Base-by-base conservation (phyloP, 1,284 basidiomycete species). In the Ustilago nuda region DNA sequence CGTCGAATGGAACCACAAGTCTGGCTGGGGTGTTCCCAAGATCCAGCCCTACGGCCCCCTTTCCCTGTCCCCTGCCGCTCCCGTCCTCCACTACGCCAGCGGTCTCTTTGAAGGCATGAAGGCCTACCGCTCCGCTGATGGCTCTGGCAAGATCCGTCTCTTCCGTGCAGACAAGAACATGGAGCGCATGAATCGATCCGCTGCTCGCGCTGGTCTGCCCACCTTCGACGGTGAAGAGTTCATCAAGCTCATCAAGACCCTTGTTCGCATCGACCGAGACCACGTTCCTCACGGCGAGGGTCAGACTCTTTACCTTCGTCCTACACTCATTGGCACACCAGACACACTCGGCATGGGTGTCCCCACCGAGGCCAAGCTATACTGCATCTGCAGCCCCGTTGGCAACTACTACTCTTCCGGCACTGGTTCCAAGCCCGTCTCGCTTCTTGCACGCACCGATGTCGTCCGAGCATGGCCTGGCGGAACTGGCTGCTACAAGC, bases 401-500 rank as follows among this genome's bases (percentile, higher is more conserved):
- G 80, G 80, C 39, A 70, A 69, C 67, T 79, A 79, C 64, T 77
- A 74, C 56, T 71, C 72, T n/a, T 65, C 75, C n/a, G 74, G 74
- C n/a, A 66, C 67, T 32, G 74, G 66, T 4, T 59, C 60, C 58
- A 77, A 79, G 62, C 78, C 78, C 12, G 75, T 79, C 52, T 63
- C 63, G 12, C 54, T 79, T 35, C 64, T 79, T 8, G 76, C 72
- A 1, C 52, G 66, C 32, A 72, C 78, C 39, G 73, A 79, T 37
- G 77, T 73, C 12, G 74, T 79, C 2, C 92, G 95, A 58, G 95
- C 96, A 9, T 91, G 92, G 39, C 94, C 93, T 13, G 94, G 95
- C 83, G 94, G 94, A 89, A 96, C 94, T 53, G 95, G 95, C 53
- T 92, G 92, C 12, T 96, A 89, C 89, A 98, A 98, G 87, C 88